Percentiles rank a stretch among this genome's conserved stretches.
Evolutionary conservation across 352 stramenopile species (phyloP).

Genomic region (Thraustochytrium striatum): DNA sequence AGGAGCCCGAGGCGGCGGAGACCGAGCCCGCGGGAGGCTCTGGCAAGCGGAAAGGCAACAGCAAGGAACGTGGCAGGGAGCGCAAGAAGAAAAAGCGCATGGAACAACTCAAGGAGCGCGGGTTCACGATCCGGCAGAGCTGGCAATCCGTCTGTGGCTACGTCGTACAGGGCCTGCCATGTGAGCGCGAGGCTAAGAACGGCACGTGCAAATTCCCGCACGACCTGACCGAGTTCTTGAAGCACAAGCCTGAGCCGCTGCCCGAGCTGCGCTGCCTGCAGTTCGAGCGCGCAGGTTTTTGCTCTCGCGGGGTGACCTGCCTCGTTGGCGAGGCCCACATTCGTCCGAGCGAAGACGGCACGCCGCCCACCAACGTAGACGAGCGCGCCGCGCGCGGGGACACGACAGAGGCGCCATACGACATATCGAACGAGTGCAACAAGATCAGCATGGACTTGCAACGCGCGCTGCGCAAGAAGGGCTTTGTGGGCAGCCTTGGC

Average conservation of each 20-base stretch:
- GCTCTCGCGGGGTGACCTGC: not conserved
- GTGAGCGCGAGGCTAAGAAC: not conserved
- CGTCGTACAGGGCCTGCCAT: not conserved
- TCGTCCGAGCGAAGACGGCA: not conserved
- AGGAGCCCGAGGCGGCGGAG: not conserved
- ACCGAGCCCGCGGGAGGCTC: not conserved
- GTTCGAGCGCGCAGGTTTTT: not conserved
- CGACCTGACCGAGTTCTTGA: not conserved
- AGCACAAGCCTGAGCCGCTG: constrained; percentile 19
- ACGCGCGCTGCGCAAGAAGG: not conserved
- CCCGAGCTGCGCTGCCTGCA: not conserved
- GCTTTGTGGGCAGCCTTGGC: not conserved
- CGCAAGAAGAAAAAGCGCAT: constrained; percentile 2
- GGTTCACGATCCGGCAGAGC: not conserved
- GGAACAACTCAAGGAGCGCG: not conserved
- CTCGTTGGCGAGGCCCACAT: constrained; percentile 37
- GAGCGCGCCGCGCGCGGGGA: not conserved
- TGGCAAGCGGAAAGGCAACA: not conserved
- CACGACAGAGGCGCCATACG: not conserved
- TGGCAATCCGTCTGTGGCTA: constrained; percentile 14
- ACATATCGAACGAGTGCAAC: constrained; percentile 22
- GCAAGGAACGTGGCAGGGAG: not conserved
- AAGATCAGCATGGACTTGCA: not conserved
- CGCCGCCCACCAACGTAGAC: not conserved
- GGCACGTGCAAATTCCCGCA: constrained; percentile 29